Percentiles rank a stretch among this genome's conserved stretches.
These are phyloP conservation scores for Plasmodium gonderi DNA, from an alignment of 169 alveolate species.

Conservation along the genomic window DNA sequence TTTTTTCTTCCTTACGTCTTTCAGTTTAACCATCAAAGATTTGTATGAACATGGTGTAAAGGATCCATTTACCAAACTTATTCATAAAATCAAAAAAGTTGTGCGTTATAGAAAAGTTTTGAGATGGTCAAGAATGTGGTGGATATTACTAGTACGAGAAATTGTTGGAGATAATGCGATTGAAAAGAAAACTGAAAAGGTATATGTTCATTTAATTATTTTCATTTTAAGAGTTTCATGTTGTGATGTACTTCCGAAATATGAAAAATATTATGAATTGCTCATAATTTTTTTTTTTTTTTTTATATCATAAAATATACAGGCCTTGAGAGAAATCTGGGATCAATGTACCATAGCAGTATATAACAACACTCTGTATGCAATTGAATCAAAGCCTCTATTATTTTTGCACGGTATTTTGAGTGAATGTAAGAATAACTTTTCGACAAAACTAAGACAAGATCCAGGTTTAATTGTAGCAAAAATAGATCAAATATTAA, in stretches of 20 bases:
- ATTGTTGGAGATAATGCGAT: slow-evolving; percentile 64
- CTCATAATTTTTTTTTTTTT: slow-evolving; percentile 5
- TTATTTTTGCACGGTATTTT: slow-evolving; percentile 70
- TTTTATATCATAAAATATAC: neutral
- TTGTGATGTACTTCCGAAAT: neutral
- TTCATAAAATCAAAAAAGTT: slow-evolving; percentile 27
- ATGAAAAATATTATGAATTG: neutral
- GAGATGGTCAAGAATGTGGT: slow-evolving; percentile 76
- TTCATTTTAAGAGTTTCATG: neutral
- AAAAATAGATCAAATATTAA: slow-evolving; percentile 72
- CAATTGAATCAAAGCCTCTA: slow-evolving; percentile 70
- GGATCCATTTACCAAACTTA: slow-evolving; percentile 21
- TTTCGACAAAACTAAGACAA: slow-evolving; percentile 68
- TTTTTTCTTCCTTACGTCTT: neutral
- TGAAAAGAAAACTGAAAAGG: slow-evolving; percentile 53
- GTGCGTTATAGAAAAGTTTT: slow-evolving; percentile 72
- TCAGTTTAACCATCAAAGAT: slow-evolving; percentile 60
- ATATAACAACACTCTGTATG: slow-evolving; percentile 62
- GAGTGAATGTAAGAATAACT: slow-evolving; percentile 58
- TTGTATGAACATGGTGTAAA: slow-evolving; percentile 66
- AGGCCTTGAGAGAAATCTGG: slow-evolving; percentile 73
- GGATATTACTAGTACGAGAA: slow-evolving; percentile 71
- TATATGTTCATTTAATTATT: neutral
- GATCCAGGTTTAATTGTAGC: slow-evolving; percentile 75
- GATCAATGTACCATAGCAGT: slow-evolving; percentile 73